These are phyloP conservation scores for Tubosaeta sp. DNA, from an alignment of 768 basidiomycete genomes.

Conservation along the genomic window DNA sequence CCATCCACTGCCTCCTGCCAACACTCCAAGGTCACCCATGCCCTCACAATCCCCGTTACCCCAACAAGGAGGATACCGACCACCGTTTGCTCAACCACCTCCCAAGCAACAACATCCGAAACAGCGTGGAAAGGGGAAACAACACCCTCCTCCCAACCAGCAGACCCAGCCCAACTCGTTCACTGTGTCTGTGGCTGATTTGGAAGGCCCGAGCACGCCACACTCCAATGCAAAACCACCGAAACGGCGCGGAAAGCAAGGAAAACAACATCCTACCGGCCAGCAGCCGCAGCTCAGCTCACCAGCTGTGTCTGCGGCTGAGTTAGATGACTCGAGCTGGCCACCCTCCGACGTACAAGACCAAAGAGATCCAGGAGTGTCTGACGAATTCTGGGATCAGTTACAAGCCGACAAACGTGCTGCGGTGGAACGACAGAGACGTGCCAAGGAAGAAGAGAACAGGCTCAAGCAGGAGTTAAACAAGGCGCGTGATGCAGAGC, in stretches of 20 bases:
- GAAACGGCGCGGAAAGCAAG: too few species aligned
- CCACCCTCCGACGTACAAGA: neutral
- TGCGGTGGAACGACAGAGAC: slow-evolving; percentile 16
- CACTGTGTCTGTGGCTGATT: neutral
- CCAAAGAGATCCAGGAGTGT: slow-evolving; percentile 47
- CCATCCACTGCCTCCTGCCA: slow-evolving; percentile 11
- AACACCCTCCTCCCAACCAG: neutral
- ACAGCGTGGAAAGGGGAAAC: neutral
- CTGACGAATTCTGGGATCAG: slow-evolving; percentile 48
- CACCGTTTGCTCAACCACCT: slow-evolving; percentile 12
- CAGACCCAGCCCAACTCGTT: neutral
- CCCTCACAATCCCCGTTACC: neutral
- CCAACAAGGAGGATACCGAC: neutral
- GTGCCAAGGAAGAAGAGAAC: slow-evolving; percentile 15
- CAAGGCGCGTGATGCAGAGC: slow-evolving; percentile 15
- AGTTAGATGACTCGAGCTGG: neutral
- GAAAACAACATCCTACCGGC: neutral
- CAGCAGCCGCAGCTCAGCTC: slow-evolving; percentile 1
- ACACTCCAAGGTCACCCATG: slow-evolving; percentile 1
- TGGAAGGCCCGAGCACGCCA: neutral
- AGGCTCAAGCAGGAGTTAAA: slow-evolving; percentile 16
- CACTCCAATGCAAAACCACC: neutral
- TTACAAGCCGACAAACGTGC: slow-evolving; percentile 38
- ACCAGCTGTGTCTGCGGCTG: neutral
- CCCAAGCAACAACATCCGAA: slow-evolving; percentile 1